phyloP scores from a whole-genome alignment of 495 filamentous ascomycete species.

The Penicillium atrosanguineum region DNA sequence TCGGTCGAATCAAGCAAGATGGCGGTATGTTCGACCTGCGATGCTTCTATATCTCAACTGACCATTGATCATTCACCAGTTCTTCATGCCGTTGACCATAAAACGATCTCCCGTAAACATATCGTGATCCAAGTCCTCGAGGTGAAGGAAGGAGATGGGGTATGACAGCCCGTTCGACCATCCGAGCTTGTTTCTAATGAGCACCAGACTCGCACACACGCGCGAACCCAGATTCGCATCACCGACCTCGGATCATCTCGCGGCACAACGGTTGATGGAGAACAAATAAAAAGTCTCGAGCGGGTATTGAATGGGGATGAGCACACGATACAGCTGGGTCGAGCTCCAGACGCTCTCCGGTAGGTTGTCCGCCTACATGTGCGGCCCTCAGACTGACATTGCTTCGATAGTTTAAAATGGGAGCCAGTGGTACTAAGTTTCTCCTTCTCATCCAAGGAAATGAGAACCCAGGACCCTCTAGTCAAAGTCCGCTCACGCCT shows the following conservation, averaged over 20 bases:
- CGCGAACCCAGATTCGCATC: slow-evolving; percentile 62
- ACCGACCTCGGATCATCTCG: slow-evolving; percentile 72
- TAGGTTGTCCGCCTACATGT: slow-evolving; percentile 19
- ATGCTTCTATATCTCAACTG: slow-evolving; percentile 4
- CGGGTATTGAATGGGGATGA: slow-evolving; percentile 48
- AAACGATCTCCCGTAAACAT: slow-evolving; percentile 86
- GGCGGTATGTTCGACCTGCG: slow-evolving; percentile 25
- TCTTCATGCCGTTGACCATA: slow-evolving; percentile 56
- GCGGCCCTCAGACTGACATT: neutral
- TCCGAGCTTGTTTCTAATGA: slow-evolving; percentile 14
- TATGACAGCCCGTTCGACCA: slow-evolving; percentile 36
- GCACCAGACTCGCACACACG: slow-evolving; percentile 46
- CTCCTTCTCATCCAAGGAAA: slow-evolving; percentile 73
- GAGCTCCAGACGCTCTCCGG: slow-evolving; percentile 54
- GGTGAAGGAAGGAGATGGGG: slow-evolving; percentile 67
- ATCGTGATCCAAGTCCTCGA: slow-evolving; percentile 69
- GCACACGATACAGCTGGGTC: slow-evolving; percentile 67
- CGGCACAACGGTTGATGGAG: slow-evolving; percentile 75
- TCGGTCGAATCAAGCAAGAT: slow-evolving; percentile 62
- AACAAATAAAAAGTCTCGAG: slow-evolving; percentile 55
- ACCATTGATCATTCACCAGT: neutral
- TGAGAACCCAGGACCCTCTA: slow-evolving; percentile 65
- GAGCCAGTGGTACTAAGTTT: slow-evolving; percentile 76
- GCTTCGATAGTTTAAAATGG: slow-evolving; percentile 71
- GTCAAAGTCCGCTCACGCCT: slow-evolving; percentile 59